Evolutionary conservation across 768 basidiomycete genomes (phyloP), one percentile per base, ranked within the genome.

Genomic region (Kondoa subrosea): DNA sequence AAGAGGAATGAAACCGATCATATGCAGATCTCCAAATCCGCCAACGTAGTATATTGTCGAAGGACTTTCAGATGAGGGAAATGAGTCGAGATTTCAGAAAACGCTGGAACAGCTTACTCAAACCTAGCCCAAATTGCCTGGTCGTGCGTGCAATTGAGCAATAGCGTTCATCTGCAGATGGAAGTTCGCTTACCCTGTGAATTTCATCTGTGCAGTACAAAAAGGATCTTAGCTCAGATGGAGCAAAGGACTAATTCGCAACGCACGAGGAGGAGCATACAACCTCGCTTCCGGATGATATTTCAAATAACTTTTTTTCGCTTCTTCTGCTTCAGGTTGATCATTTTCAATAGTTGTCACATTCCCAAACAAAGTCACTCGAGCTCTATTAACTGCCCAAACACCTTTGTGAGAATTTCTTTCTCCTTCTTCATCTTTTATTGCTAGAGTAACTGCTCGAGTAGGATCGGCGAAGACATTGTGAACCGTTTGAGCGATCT

Each of bases 381-480:
- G 61, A 63, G 61, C 30, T 27, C 61, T 27, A 32, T 63, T 32
- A 32, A 33, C 33, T 17, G 30, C 30, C 14, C 61, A 27, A 14
- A 12, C 15, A 3, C 61, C 61, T 33, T 63, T 63, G 3, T 63
- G 14, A 3, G 61, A 63, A 15, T 65, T 40, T 59, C 64, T 32
- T 40, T 65, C 64, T 32, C 64, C 64, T 26, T 57, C 3, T 31
- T 65, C 64, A 40, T 65, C 64, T 50, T 65, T 65, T 32, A 65
- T 40, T n/a, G 64, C 27, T 16, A 65, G 16, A 12, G 64, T 65
- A 2, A 30, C 56, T 27, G 3, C 17, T 14, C 31, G n/a, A 2
- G 26, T 40, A 8, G 34, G 50, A 16, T 27, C 3, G 17, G 33
- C 2, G 26, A 63, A n/a, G 30, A 63, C 30, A 32, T 63, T 63